Evolutionary conservation across 345 rosid genomes (phyloP), one percentile per base, ranked within the genome.

Genomic region (Aurinia saxatilis): DNA sequence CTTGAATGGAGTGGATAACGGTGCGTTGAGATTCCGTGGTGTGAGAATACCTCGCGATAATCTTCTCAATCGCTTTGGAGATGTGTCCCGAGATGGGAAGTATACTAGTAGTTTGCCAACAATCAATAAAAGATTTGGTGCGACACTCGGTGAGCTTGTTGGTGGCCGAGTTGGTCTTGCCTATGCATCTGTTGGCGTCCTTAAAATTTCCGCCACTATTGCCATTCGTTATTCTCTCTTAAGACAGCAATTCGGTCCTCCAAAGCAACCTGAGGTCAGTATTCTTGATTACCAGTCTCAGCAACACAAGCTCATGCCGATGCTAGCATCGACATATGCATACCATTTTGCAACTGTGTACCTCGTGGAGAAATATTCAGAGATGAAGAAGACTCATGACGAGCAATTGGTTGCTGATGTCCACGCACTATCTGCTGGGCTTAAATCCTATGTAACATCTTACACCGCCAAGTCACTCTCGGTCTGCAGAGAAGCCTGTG

Each of bases 251-350:
- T 95, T 95, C 52, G 99, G 99, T 66, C 97, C 99, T 59, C 85
- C 95, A 56, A 88, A 75, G 73, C 82, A 90, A 79, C 97, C 97
- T 42, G 99, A 95, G 82, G 87, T 95, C 61, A 88, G 91, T 52
- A 95, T 95, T 75, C 88, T 95, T 45, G 99, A 90, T 76, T 95
- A 90, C 60, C 99, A 95, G 78, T 95, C 99, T 69, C 99, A 95
- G 4, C 97, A 95, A 75, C 99, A 86, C 86, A 95, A 84, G 81
- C 96, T 95, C 48, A 95, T 95, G 99, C 99, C 97, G 21, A 95
- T 95, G 96, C 66, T 90, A 30, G 99, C 98, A 38, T 86, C 99
- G 13, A 81, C 95, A 53, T 95, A 90, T 74, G 97, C 99, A 38
- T 90, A 83, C 68, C 91, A 95, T 67, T 95, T 95, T 46, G 91